These are phyloP conservation scores for Podospora sp. DNA, from an alignment of 495 filamentous ascomycete species.

Conservation along the genomic window DNA sequence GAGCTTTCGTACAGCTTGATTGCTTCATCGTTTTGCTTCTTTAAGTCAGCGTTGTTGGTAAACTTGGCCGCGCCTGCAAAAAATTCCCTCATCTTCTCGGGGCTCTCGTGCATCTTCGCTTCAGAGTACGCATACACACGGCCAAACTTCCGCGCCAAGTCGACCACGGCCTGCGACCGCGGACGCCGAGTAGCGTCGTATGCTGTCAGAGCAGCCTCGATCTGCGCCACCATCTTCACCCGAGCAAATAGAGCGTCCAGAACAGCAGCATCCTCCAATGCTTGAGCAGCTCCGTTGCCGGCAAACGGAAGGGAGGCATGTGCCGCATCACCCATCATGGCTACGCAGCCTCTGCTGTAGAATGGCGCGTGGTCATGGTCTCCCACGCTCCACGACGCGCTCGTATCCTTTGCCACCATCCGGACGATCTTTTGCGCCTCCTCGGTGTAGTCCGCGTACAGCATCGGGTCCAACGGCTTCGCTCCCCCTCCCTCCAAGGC, in stretches of 20 bases:
- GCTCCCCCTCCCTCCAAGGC: slow-evolving; percentile 15
- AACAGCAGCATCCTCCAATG: slow-evolving; percentile 61
- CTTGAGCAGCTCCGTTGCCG: slow-evolving; percentile 61
- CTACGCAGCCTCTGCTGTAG: slow-evolving; percentile 50
- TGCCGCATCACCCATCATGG: slow-evolving; percentile 60
- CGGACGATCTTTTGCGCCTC: slow-evolving; percentile 39
- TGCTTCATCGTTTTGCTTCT: slow-evolving; percentile 36
- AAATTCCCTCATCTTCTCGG: slow-evolving; percentile 32
- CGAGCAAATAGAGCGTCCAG: slow-evolving; percentile 39
- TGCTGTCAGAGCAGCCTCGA: slow-evolving; percentile 33
- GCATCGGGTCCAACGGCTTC: slow-evolving; percentile 25
- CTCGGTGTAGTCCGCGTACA: slow-evolving; percentile 38
- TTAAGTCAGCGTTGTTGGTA: slow-evolving; percentile 40
- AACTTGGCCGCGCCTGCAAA: slow-evolving; percentile 34
- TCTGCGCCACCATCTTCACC: slow-evolving; percentile 17
- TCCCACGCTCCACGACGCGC: slow-evolving; percentile 37
- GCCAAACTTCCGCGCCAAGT: slow-evolving; percentile 37
- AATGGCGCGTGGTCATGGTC: slow-evolving; percentile 59
- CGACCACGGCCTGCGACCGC: slow-evolving; percentile 38
- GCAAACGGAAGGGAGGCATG: slow-evolving; percentile 62
- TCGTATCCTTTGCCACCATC: slow-evolving; percentile 37
- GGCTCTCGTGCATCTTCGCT: slow-evolving; percentile 39
- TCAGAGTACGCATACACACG: slow-evolving; percentile 40
- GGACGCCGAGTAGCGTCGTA: slow-evolving; percentile 33
- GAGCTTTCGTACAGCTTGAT: slow-evolving; percentile 23